These are phyloP conservation scores for Sclerotinia minor DNA, from an alignment of 2,329 filamentous ascomycete species.

Conservation along the genomic window DNA sequence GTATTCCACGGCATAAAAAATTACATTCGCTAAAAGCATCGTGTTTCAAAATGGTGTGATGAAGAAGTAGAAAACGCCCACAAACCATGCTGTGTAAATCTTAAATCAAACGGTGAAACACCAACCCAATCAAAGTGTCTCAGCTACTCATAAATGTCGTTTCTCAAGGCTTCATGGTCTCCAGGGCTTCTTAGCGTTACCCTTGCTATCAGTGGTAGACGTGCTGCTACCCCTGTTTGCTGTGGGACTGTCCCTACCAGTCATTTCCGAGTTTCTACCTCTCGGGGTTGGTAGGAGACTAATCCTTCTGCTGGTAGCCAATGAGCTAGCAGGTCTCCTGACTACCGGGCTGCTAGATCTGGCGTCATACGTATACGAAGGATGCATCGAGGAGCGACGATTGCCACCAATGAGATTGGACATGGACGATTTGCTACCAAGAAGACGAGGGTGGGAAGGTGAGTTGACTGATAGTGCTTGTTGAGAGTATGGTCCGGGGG, in stretches of 20 bases:
- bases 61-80: conserved; percentile 11
- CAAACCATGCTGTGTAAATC: conserved; percentile 14
- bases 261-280: conserved; percentile 40
- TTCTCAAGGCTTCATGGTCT: conserved; percentile 24
- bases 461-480: conserved; percentile 46
- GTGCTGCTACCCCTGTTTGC: conserved; percentile 41
- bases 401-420: conserved; percentile 44
- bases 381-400: conserved; percentile 56
- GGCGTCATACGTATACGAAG: conserved; percentile 43
- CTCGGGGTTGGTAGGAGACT: conserved; percentile 54
- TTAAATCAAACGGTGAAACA: conserved; percentile 11
- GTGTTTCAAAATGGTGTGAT: conserved; percentile 17
- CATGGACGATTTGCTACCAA: conserved; percentile 47
- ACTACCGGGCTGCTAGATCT: conserved; percentile 35
- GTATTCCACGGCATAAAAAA: conserved; percentile 17
- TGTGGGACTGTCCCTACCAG: conserved; percentile 52
- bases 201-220: conserved; percentile 35
- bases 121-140: conserved; percentile 8
- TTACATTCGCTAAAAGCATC: conserved; percentile 23
- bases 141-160: conserved; percentile 1
- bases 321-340: conserved; percentile 57
- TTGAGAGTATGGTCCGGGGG: conserved; percentile 54
- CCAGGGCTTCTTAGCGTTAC: conserved; percentile 36
- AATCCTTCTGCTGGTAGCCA: conserved; percentile 52
- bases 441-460: conserved; percentile 43